Conservation (phyloP, 106 monocot species). For the Cymbidium sinense region DNA sequence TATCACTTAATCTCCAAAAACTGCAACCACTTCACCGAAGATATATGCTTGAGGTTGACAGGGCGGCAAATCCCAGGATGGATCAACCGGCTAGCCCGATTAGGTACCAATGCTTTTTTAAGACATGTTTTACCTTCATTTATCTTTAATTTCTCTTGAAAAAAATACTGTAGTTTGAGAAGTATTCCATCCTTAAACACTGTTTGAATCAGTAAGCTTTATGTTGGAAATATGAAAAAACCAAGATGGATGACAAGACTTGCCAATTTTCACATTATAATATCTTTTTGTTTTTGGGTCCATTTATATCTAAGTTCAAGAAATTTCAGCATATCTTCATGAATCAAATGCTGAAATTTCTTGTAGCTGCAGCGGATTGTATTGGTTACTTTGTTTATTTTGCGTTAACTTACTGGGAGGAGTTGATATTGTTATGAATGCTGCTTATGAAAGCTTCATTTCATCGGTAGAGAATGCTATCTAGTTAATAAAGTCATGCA, state of each 20-base stretch:
- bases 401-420: background rate
- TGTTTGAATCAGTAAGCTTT: background rate
- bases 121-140: background rate
- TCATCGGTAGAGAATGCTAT: background rate
- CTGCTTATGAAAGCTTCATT: background rate
- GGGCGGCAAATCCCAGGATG: constrained; percentile 73
- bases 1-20: constrained; percentile 94
- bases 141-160: background rate
- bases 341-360: background rate
- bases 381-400: background rate
- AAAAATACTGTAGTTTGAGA: background rate
- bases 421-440: background rate
- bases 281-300: background rate
- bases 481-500: background rate
- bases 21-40: constrained; percentile 95
- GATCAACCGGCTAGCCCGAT: constrained; percentile 83
- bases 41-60: constrained; percentile 51
- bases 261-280: background rate
- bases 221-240: background rate
- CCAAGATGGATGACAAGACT: background rate
- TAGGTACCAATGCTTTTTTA: constrained; percentile 33
- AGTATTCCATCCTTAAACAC: background rate
- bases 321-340: background rate
- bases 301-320: background rate
- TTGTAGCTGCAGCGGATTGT: background rate